A percentile compares a stretch with the other conserved stretches of the same genome.
phyloP scores from a whole-genome alignment of 257 asterid genomes.

The Anisodus tanguticus region DNA sequence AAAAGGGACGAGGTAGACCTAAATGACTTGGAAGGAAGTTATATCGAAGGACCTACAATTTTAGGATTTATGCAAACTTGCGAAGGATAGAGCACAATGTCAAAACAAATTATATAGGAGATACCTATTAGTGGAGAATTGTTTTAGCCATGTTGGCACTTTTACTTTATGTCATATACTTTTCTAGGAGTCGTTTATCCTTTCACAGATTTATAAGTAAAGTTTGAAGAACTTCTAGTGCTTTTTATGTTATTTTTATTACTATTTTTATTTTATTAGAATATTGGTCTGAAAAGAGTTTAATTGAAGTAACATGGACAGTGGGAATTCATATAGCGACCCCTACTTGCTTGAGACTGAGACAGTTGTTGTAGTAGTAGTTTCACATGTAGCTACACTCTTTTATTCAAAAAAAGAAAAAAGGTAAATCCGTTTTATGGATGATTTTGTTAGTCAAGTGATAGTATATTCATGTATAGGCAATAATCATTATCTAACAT shows the following conservation, averaged over 20 bases:
- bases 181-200: background rate
- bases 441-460: conserved; percentile 18
- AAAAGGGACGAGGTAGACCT: background rate
- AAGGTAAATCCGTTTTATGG: background rate
- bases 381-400: background rate
- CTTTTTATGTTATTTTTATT: background rate
- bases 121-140: background rate
- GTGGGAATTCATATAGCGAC: background rate
- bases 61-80: background rate
- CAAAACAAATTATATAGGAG: too few species aligned
- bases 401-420: background rate
- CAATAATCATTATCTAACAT: conserved; percentile 20
- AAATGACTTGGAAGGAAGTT: conserved; percentile 1
- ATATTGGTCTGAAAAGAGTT: background rate
- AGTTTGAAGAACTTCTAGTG: background rate
- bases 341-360: background rate
- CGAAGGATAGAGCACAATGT: background rate
- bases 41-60: background rate
- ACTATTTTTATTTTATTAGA: background rate
- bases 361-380: background rate
- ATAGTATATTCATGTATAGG: background rate
- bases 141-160: background rate
- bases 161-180: background rate
- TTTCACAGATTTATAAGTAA: background rate
- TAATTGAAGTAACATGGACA: background rate